Base-by-base conservation (phyloP, 768 basidiomycete species). In the Dacryopinax primogenitus region DNA sequence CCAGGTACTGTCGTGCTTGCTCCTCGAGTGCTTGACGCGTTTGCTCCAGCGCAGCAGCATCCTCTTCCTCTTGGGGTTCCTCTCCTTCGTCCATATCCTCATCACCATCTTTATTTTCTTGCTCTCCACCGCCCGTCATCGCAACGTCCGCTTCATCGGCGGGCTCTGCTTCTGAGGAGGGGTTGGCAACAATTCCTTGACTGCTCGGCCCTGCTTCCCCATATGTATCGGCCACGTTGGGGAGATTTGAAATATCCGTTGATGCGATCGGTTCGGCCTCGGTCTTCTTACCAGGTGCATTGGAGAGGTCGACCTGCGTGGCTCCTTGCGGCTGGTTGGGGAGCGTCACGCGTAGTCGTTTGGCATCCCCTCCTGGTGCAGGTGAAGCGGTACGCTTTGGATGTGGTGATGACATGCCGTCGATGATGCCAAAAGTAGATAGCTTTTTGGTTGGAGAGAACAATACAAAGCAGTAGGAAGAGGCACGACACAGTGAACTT, bases 1-100 rank as follows among this genome's bases (percentile, higher is more conserved):
- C 93, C 45, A 99, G 88, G 74, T 98, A 98, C 71, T 94, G 91
- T 64, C 86, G 86, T 63, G 87, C 93, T 74, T 88, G 91, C 71
- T 88, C 90, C 72, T 91, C 92, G 62, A 88, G 84, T 34, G 84
- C 84, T 65, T 82, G 78, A 69, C 89, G 84, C 70, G 86, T 88
- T 12, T 86, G 89, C 74, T 90, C 90, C 41, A 88, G 78, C 70
- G 88, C 86, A 3, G 87, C 88, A 1, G 87, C 85, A 63, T 68
- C 65, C 76, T 92, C 90, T 71, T 91, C 90, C 44, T 88, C 89
- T 73, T 92, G 89, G 69, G 84, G 85, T 67, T 90, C 88, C 4
- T 39, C 62, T 7, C 30, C 63, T 16, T 66, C 66, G 33, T 36
- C 44, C 61, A 21, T 63, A 67, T 90, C 90, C 7, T 77, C 87